Base-by-base conservation (phyloP, 371 early-diverging fungal species). In the Apophysomyces sp. region DNA sequence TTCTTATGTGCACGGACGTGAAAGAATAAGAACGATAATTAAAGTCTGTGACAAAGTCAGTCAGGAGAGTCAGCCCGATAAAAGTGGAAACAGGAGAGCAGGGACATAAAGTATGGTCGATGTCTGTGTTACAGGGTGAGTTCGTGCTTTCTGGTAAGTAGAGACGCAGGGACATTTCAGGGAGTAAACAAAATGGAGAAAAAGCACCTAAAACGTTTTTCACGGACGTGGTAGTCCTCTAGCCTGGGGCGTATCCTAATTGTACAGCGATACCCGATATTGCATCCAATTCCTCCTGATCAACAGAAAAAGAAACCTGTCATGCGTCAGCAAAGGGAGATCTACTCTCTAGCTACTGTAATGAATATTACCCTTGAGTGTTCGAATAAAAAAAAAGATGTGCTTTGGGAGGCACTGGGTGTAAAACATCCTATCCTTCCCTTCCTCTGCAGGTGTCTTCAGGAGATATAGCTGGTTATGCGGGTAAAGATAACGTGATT, bases 91-190 rank as follows among this genome's bases (percentile, higher is more conserved):
- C 9, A 44, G 6, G 21, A 9, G 9, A 21, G 21, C 4, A 21
- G 49, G 6, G 49, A 44, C 1, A 44, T 4, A 44, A 44, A 44
- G 5, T 21, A 18, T 44, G 15, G 9, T 21, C 49, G 49, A 44
- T 44, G 49, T 44, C 49, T 44, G 49, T 44, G 49, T 44, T 44
- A 21, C 49, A 44, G 49, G 49, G 49, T 44, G 49, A 44, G 24
- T 44, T 44, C 49, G 24, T 44, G 49, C 49, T 44, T 16, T 21
- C 21, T 16, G 49, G 21, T 21, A 0, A 44, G 21, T 44, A 26
- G 16, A 21, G 24, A 44, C 11, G 49, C 49, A 44, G 49, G 16
- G 49, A 44, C 21, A n/a, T 16, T 7, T 9, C 16, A n/a, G 21
- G 49, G 49, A 44, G 49, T 18, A 34, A 13, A 34, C 4, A 34